Evolutionary conservation across 495 filamentous ascomycete species (phyloP).

Genomic region (Glarea lozoyensis): DNA sequence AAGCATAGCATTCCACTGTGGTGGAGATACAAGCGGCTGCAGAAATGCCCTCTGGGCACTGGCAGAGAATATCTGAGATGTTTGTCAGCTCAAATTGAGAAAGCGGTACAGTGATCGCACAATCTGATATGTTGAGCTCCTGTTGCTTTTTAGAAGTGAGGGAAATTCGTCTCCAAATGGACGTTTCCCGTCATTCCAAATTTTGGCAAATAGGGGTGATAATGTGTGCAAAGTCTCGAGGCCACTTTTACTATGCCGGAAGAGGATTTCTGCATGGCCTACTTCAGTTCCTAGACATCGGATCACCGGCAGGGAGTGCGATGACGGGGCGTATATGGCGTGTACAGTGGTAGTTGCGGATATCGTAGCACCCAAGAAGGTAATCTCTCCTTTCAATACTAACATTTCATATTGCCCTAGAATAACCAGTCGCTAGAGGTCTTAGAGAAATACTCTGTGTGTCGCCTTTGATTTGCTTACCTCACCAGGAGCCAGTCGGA

Average conservation of each 20-base stretch:
- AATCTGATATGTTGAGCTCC: conserved; percentile 10
- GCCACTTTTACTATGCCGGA: conserved; percentile 41
- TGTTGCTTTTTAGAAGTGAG: conserved; percentile 1
- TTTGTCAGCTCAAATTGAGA: background rate
- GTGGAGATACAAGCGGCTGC: conserved; percentile 52
- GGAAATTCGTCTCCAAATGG: conserved; percentile 8
- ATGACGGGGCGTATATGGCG: conserved; percentile 63
- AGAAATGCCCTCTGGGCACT: conserved; percentile 35
- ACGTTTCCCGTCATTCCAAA: conserved; percentile 57
- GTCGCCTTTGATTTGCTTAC: conserved; percentile 21
- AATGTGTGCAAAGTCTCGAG: conserved; percentile 50
- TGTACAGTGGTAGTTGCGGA: conserved; percentile 40
- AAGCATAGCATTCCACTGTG: conserved; percentile 53
- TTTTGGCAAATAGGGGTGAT: conserved; percentile 59
- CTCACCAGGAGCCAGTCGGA: conserved; percentile 37
- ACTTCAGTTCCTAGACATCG: conserved; percentile 40
- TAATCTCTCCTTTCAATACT: conserved; percentile 55
- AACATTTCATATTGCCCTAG: conserved; percentile 68
- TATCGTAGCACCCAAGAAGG: conserved; percentile 58
- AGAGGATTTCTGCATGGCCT: conserved; percentile 40
- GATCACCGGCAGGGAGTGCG: conserved; percentile 69
- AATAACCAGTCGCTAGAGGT: conserved; percentile 51
- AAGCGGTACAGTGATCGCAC: background rate
- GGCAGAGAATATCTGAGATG: conserved; percentile 34
- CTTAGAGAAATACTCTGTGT: conserved; percentile 6